phyloP scores from a whole-genome alignment of 192 early-diverging fungal genomes.

The Phlyctochytrium arcticum region DNA sequence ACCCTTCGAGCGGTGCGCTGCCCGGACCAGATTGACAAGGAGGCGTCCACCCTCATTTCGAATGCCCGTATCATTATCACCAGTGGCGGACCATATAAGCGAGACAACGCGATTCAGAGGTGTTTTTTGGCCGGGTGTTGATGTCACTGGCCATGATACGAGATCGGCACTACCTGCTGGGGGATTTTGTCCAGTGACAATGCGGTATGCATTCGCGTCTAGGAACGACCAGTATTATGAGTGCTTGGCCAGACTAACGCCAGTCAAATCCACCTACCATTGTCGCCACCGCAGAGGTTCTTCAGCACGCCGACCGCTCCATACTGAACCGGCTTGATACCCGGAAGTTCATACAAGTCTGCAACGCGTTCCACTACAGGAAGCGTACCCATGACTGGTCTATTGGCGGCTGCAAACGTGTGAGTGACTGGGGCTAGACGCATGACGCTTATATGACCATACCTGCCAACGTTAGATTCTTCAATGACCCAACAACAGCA shows the following conservation, averaged over 20 bases:
- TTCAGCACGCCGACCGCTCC: slow-evolving; percentile 41
- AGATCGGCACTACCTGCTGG: slow-evolving; percentile 16
- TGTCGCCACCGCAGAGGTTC: slow-evolving; percentile 43
- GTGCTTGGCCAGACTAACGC: not conserved
- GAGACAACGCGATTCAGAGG: slow-evolving; percentile 37
- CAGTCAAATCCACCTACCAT: slow-evolving; percentile 24
- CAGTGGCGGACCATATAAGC: slow-evolving; percentile 43
- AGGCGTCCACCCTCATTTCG: slow-evolving; percentile 52
- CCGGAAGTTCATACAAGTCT: slow-evolving; percentile 36
- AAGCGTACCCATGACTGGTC: slow-evolving; percentile 33
- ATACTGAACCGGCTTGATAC: slow-evolving; percentile 42
- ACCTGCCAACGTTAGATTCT: slow-evolving; percentile 49
- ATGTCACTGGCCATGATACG: slow-evolving; percentile 16
- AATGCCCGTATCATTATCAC: slow-evolving; percentile 47
- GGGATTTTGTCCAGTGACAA: slow-evolving; percentile 44
- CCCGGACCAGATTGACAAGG: slow-evolving; percentile 42
- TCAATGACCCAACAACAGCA: slow-evolving; percentile 50
- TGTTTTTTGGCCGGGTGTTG: slow-evolving; percentile 14
- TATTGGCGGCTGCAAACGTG: slow-evolving; percentile 18
- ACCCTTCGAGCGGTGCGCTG: slow-evolving; percentile 35
- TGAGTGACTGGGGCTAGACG: not conserved
- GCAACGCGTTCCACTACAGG: slow-evolving; percentile 32
- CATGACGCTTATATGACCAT: not conserved
- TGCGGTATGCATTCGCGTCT: slow-evolving; percentile 45
- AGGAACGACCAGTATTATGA: not conserved